Conservation (phyloP, 805 yeast species). For the Metschnikowia dekortorum region DNA sequence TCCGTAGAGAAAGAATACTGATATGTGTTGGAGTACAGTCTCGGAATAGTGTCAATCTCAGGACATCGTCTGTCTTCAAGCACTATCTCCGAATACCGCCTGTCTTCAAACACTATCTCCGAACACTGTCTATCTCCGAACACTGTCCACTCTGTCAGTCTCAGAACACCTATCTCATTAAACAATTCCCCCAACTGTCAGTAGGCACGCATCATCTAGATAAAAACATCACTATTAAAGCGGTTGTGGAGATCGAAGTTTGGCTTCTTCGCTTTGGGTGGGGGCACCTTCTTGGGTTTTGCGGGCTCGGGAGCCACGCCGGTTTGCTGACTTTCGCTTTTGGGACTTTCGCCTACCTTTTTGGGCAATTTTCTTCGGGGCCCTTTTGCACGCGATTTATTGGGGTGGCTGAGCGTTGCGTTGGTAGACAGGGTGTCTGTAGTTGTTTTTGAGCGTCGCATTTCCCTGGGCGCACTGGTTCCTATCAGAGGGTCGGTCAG, state of each 20-base stretch:
- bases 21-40: too few species aligned
- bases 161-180: too few species aligned
- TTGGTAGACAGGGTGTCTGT: conserved; percentile 2
- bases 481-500: conserved; percentile 24
- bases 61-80: too few species aligned
- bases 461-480: not conserved
- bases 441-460: conserved; percentile 8
- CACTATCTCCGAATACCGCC: too few species aligned
- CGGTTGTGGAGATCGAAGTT: conserved; percentile 13
- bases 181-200: too few species aligned
- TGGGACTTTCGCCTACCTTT: not conserved
- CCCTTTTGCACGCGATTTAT: conserved; percentile 46
- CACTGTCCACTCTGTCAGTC: too few species aligned
- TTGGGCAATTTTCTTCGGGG: conserved; percentile 49
- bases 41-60: too few species aligned
- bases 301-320: not conserved
- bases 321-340: not conserved
- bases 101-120: too few species aligned
- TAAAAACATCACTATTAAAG: conserved; percentile 30
- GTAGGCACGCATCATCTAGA: conserved; percentile 9
- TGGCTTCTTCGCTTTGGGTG: conserved; percentile 16
- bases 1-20: too few species aligned
- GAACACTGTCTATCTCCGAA: too few species aligned
- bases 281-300: conserved; percentile 10
- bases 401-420: conserved; percentile 38